phyloP scores from a whole-genome alignment of 768 basidiomycete genomes.

The Tephrocybe sp. region DNA sequence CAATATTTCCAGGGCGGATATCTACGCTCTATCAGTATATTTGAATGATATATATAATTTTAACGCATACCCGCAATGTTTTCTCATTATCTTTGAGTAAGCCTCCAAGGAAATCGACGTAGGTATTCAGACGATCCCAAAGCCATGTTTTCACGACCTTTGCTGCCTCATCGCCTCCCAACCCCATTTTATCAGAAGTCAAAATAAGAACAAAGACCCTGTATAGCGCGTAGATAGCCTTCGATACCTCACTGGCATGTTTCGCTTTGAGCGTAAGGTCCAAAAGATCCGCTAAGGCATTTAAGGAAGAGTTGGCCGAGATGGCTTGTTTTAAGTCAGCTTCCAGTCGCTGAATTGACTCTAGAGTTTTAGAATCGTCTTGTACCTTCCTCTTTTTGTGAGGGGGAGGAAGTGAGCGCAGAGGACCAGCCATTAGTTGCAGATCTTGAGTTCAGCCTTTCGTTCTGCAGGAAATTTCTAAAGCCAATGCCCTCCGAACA shows the following conservation, averaged over 20 bases:
- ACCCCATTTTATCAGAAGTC: conserved; percentile 46
- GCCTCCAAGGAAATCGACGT: conserved; percentile 63
- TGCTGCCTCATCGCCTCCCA: conserved; percentile 49
- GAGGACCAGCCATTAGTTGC: conserved; percentile 23
- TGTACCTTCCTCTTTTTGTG: conserved; percentile 49
- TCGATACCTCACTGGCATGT: conserved; percentile 59
- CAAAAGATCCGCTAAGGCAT: conserved; percentile 74
- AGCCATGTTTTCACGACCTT: conserved; percentile 78
- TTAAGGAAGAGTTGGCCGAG: conserved; percentile 60
- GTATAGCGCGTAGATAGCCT: conserved; percentile 81
- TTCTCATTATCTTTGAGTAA: conserved; percentile 79
- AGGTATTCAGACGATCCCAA: conserved; percentile 69
- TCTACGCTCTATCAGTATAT: conserved; percentile 34
- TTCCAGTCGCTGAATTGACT: conserved; percentile 41
- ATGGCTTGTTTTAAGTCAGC: conserved; percentile 51
- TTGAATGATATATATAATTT: not conserved
- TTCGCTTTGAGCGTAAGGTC: conserved; percentile 45
- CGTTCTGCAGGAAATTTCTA: conserved; percentile 4
- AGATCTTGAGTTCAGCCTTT: not conserved
- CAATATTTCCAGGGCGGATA: conserved; percentile 68
- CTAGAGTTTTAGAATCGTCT: conserved; percentile 20
- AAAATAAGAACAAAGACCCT: conserved; percentile 31
- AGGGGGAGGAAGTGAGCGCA: conserved; percentile 48
- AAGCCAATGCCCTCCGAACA: not conserved
- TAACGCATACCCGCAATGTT: conserved; percentile 58